Conservation (phyloP, 1,284 basidiomycete genomes). For the Trametes hirsuta region DNA sequence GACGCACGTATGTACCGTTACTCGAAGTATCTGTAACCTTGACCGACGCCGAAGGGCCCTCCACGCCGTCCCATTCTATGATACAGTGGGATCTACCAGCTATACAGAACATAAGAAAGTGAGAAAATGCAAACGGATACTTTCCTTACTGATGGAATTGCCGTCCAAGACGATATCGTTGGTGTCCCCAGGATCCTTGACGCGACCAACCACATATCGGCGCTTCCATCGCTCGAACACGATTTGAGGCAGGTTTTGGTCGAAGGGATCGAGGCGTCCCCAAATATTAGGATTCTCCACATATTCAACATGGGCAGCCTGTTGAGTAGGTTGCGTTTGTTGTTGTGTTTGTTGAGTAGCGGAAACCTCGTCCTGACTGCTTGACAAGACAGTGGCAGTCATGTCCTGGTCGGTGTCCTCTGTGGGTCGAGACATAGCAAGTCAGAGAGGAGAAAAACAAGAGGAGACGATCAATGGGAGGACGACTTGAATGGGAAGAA, state of each 20-base stretch:
- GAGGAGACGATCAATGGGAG: no score
- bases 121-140: conserved; percentile 4
- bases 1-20: conserved; percentile 83
- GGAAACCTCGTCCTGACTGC: not conserved
- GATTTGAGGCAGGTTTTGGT: conserved; percentile 53
- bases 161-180: conserved; percentile 49
- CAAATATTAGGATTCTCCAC: not conserved
- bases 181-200: conserved; percentile 47
- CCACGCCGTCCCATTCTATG: conserved; percentile 67
- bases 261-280: conserved; percentile 13
- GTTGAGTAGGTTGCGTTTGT: not conserved
- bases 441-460: no score
- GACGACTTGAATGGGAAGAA: no score
- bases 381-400: not conserved
- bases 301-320: not conserved
- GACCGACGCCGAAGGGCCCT: conserved; percentile 54
- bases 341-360: not conserved
- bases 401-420: no score
- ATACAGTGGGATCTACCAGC: conserved; percentile 64
- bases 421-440: no score
- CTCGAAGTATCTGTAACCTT: conserved; percentile 74
- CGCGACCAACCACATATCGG: conserved; percentile 57
- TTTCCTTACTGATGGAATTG: conserved; percentile 69
- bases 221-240: conserved; percentile 58
- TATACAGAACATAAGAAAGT: not conserved